Percentiles rank a stretch among this genome's conserved stretches.
These are phyloP conservation scores for Plectosphaerella sp. DNA, from an alignment of 2,329 filamentous ascomycete species.

Conservation along the genomic window DNA sequence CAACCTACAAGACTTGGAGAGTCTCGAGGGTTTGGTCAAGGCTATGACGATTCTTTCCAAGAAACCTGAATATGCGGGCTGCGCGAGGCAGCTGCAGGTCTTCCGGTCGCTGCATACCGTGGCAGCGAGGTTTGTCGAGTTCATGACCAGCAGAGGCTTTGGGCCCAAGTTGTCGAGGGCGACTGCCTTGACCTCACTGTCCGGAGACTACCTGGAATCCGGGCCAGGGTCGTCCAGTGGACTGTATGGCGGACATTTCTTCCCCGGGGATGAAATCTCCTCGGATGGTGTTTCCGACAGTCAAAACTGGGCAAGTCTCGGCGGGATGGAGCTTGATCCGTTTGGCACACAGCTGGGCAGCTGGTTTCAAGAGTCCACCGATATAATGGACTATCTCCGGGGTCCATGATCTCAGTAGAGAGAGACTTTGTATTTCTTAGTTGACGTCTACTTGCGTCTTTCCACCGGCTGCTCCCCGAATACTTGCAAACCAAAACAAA, in stretches of 20 bases:
- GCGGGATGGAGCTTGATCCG: neutral
- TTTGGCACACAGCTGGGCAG: neutral
- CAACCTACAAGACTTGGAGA: constrained; percentile 32
- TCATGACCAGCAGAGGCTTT: neutral
- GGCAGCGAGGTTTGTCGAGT: constrained; percentile 4
- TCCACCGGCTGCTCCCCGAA: too few species aligned
- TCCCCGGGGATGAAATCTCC: neutral
- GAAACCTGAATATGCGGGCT: neutral
- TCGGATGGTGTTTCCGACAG: neutral
- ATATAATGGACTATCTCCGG: neutral
- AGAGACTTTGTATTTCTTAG: neutral
- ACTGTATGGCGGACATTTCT: neutral
- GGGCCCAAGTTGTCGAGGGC: neutral
- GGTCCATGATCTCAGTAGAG: neutral
- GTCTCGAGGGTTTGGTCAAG: constrained; percentile 8
- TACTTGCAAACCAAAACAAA: too few species aligned
- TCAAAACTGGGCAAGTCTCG: neutral
- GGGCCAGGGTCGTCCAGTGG: neutral
- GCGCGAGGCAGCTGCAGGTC: constrained; percentile 12
- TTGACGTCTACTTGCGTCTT: too few species aligned
- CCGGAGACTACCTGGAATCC: neutral
- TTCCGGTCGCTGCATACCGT: constrained; percentile 18
- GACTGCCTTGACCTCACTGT: neutral
- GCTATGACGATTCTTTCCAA: constrained; percentile 5
- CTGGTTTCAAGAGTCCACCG: neutral